phyloP scores from a whole-genome alignment of 352 stramenopile species.

The Phytophthora pseudosyringae region DNA sequence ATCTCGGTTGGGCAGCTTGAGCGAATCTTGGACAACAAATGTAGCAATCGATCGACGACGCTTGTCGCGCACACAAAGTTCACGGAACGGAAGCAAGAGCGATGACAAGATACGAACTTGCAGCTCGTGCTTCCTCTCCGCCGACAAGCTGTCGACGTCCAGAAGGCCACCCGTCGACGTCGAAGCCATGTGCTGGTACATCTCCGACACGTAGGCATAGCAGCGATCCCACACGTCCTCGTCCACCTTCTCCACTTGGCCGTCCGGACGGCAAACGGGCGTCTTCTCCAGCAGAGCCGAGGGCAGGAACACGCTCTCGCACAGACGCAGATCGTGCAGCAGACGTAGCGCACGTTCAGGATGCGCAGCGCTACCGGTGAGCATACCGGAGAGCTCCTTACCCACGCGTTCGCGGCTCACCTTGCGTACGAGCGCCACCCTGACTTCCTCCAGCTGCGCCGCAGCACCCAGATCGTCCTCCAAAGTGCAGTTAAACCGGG shows the following conservation, averaged over 20 bases:
- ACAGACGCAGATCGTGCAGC: slow-evolving; percentile 64
- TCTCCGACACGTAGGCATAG: slow-evolving; percentile 49
- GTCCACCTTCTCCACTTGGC: slow-evolving; percentile 20
- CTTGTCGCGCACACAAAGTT: slow-evolving; percentile 63
- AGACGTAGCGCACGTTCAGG: slow-evolving; percentile 61
- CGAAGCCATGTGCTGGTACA: slow-evolving; percentile 44
- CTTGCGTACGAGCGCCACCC: slow-evolving; percentile 72
- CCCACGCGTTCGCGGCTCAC: slow-evolving; percentile 82
- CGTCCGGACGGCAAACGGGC: slow-evolving; percentile 39
- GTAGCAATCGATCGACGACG: slow-evolving; percentile 49
- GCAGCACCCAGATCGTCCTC: slow-evolving; percentile 84
- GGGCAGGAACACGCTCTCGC: slow-evolving; percentile 62
- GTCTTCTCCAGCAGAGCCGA: slow-evolving; percentile 38
- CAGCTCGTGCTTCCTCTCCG: slow-evolving; percentile 50
- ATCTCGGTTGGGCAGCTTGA: slow-evolving; percentile 71
- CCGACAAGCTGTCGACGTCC: slow-evolving; percentile 43
- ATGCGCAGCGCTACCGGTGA: slow-evolving; percentile 68
- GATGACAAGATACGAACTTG: slow-evolving; percentile 64
- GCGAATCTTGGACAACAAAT: slow-evolving; percentile 64
- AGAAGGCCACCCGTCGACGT: slow-evolving; percentile 13
- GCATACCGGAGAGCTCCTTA: slow-evolving; percentile 75
- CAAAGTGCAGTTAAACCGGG: slow-evolving; percentile 94
- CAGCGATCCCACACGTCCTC: slow-evolving; percentile 46
- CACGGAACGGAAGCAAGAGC: slow-evolving; percentile 60
- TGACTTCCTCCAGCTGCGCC: slow-evolving; percentile 55